Conservation (phyloP, 2,329 filamentous ascomycete genomes). For the Fusarium equiseti region DNA sequence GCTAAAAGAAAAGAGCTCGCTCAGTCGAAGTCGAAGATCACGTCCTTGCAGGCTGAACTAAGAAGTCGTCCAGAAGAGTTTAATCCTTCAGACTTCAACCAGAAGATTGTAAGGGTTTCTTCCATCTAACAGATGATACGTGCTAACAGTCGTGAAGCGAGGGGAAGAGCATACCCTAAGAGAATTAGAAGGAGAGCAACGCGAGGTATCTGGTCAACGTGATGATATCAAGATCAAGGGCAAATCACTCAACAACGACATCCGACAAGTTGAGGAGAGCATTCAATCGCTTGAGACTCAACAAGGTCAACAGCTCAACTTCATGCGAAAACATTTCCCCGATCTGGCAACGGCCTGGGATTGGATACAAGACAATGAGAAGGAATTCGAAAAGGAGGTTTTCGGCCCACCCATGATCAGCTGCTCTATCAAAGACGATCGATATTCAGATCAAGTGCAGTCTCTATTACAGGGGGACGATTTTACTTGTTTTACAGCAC, state of each 20-base stretch:
- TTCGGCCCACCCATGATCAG: constrained; percentile 84
- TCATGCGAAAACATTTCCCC: constrained; percentile 69
- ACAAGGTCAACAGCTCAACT: constrained; percentile 77
- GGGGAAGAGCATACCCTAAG: constrained; percentile 69
- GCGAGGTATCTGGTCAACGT: constrained; percentile 55
- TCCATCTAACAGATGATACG: not conserved
- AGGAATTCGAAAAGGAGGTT: constrained; percentile 78
- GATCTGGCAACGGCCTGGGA: constrained; percentile 80
- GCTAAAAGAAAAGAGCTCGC: constrained; percentile 65
- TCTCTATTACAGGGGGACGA: constrained; percentile 64
- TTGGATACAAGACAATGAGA: constrained; percentile 81
- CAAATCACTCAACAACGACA: constrained; percentile 55
- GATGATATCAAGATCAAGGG: constrained; percentile 58
- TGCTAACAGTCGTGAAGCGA: constrained; percentile 59
- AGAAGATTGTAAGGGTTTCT: constrained; percentile 71
- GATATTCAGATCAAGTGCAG: constrained; percentile 70
- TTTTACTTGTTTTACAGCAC: constrained; percentile 79
- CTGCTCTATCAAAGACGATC: constrained; percentile 81
- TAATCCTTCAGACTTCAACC: constrained; percentile 77
- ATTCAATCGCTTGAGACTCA: constrained; percentile 76
- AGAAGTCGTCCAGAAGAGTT: constrained; percentile 75
- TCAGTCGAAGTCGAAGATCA: constrained; percentile 68
- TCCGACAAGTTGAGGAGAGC: constrained; percentile 58
- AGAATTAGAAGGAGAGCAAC: constrained; percentile 61
- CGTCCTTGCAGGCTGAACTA: constrained; percentile 70